Conservation (phyloP, 2,329 filamentous ascomycete genomes). For the Exophiala sp. region DNA sequence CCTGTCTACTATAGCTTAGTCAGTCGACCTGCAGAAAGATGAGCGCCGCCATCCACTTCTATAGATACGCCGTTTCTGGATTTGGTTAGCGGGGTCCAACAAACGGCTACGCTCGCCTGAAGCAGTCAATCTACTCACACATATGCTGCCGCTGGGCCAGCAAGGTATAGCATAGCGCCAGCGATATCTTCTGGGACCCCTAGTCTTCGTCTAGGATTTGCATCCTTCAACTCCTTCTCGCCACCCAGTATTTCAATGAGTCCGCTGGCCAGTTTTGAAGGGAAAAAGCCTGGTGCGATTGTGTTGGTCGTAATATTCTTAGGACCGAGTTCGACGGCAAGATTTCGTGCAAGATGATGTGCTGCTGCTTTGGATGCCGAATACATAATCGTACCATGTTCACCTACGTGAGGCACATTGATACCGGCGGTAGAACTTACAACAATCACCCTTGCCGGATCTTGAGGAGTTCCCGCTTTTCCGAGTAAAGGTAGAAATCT, state of each 20-base stretch:
- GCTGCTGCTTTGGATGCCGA: slow-evolving; percentile 72
- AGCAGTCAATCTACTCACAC: not conserved
- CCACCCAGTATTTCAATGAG: slow-evolving; percentile 38
- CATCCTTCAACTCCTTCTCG: slow-evolving; percentile 53
- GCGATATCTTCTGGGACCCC: slow-evolving; percentile 66
- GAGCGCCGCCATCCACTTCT: not conserved
- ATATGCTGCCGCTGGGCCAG: not conserved
- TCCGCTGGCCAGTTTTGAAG: slow-evolving; percentile 62
- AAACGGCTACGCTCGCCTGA: no score
- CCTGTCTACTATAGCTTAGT: no score
- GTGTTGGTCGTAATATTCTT: slow-evolving; percentile 64
- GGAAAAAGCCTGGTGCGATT: slow-evolving; percentile 59
- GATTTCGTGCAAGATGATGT: slow-evolving; percentile 69
- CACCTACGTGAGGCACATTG: slow-evolving; percentile 37
- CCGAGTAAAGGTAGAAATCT: slow-evolving; percentile 38
- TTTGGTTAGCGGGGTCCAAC: no score
- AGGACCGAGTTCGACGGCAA: slow-evolving; percentile 66
- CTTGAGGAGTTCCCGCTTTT: slow-evolving; percentile 30
- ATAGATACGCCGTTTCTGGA: not conserved
- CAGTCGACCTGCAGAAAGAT: not conserved
- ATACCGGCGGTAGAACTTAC: slow-evolving; percentile 36
- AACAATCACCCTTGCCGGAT: slow-evolving; percentile 39
- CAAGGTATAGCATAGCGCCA: not conserved
- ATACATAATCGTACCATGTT: slow-evolving; percentile 50
- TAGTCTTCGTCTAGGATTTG: slow-evolving; percentile 64